phyloP scores from a whole-genome alignment of 306 rosid genomes.

The Datisca glomerata region DNA sequence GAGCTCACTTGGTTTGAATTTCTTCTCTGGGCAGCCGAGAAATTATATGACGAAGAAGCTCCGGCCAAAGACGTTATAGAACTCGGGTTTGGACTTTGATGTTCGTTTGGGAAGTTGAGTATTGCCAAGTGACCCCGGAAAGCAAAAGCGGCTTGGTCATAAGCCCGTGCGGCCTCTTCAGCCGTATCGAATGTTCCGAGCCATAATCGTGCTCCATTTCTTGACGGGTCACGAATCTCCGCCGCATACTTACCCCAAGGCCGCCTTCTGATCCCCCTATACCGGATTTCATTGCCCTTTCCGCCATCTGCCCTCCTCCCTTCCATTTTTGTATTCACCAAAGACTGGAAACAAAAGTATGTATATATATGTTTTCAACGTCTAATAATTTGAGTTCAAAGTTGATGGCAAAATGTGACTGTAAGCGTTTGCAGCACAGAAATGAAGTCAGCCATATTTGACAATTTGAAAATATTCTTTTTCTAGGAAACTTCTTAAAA shows the following conservation, averaged over 20 bases:
- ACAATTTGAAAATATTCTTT: too few relatives aligned
- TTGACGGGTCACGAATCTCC: conserved; percentile 82
- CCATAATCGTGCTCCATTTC: conserved; percentile 80
- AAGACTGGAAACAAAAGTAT: too few relatives aligned
- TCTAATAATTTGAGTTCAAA: conserved; percentile 7
- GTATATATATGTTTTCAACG: too few relatives aligned
- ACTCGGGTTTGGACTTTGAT: conserved; percentile 16
- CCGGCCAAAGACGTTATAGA: conserved; percentile 6
- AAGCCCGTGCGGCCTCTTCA: conserved; percentile 79
- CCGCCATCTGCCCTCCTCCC: conserved; percentile 8
- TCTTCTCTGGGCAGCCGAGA: conserved; percentile 2
- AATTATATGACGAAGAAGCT: conserved; percentile 12
- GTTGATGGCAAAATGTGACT: conserved; percentile 8
- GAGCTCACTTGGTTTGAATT: background rate
- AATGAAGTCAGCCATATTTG: too few relatives aligned
- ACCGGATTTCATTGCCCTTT: conserved; percentile 20
- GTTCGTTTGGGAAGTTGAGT: conserved; percentile 77
- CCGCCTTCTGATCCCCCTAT: conserved; percentile 70
- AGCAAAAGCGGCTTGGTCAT: conserved; percentile 75
- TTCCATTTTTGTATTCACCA: conserved; percentile 24
- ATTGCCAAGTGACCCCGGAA: conserved; percentile 77
- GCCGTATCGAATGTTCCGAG: conserved; percentile 82
- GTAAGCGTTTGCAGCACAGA: too few relatives aligned
- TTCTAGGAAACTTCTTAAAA: too few relatives aligned
- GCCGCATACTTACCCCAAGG: conserved; percentile 97